Evolutionary conservation across 2,329 filamentous ascomycete genomes (phyloP).

Genomic region (Decorospora gaudefroyi): DNA sequence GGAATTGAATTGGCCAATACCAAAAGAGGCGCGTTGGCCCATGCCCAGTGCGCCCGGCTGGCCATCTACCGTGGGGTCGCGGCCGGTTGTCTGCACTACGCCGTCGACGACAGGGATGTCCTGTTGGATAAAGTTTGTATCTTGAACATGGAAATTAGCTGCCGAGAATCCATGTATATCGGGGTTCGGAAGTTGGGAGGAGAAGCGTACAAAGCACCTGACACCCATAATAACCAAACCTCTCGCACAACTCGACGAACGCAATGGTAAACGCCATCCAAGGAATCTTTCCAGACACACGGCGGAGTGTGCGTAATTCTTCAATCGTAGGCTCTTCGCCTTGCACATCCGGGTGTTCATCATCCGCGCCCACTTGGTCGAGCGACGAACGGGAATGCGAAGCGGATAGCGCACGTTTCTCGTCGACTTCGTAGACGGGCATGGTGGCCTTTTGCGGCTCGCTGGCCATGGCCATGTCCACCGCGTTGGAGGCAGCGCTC

Average conservation of each 20-base stretch:
- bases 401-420: constrained; percentile 39
- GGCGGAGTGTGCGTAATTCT: constrained; percentile 64
- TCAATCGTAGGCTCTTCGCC: constrained; percentile 62
- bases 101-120: constrained; percentile 45
- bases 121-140: constrained; percentile 50
- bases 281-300: constrained; percentile 67
- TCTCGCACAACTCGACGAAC: constrained; percentile 74
- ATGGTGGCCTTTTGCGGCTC: constrained; percentile 40
- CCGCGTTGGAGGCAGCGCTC: constrained; percentile 37
- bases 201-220: constrained; percentile 63
- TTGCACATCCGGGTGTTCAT: constrained; percentile 42
- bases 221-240: constrained; percentile 77
- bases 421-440: constrained; percentile 39
- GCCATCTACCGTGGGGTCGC: constrained; percentile 35
- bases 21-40: constrained; percentile 46
- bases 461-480: constrained; percentile 44
- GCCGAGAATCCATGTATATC: no score
- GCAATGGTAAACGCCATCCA: constrained; percentile 71
- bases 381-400: constrained; percentile 23
- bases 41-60: constrained; percentile 45
- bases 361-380: constrained; percentile 18
- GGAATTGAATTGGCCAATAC: constrained; percentile 46
- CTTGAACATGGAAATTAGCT: constrained; percentile 23
- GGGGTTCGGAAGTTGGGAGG: no score
- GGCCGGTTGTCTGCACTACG: constrained; percentile 38